phyloP scores from a whole-genome alignment of 306 rosid genomes.

The Cucurbita ficifolia region DNA sequence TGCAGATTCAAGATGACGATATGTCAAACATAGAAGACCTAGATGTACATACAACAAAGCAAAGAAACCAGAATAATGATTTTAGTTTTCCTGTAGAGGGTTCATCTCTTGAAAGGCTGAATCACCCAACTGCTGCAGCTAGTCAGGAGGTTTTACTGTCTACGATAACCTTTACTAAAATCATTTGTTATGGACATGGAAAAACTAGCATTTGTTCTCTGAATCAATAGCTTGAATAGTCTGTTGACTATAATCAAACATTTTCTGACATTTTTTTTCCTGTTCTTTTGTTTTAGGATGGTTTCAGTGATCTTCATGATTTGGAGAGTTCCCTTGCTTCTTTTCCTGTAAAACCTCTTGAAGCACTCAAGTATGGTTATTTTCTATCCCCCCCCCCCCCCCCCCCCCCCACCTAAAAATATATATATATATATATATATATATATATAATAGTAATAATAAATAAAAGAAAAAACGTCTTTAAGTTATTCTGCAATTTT shows the following conservation, averaged over 20 bases:
- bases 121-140: conserved; percentile 34
- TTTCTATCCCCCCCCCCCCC: not conserved
- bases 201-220: not conserved
- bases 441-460: too few species aligned
- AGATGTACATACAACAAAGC: conserved; percentile 26
- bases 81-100: conserved; percentile 32
- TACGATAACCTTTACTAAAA: conserved; percentile 3
- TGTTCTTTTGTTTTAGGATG: conserved; percentile 48
- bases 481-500: not conserved
- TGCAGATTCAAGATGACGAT: conserved; percentile 79
- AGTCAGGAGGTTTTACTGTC: conserved; percentile 40
- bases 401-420: too few species aligned
- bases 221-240: not conserved
- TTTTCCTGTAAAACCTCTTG: conserved; percentile 39
- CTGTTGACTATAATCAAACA: not conserved
- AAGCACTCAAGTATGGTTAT: conserved; percentile 11
- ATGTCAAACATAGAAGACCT: conserved; percentile 34
- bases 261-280: not conserved
- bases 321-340: conserved; percentile 78
- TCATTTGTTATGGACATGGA: not conserved
- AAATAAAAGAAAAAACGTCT: not conserved
- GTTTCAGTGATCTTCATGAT: conserved; percentile 52
- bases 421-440: too few species aligned
- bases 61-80: conserved; percentile 20
- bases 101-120: conserved; percentile 21